Base-by-base conservation (phyloP, 768 basidiomycete genomes). In the Trichaptum fuscoviolaceum region DNA sequence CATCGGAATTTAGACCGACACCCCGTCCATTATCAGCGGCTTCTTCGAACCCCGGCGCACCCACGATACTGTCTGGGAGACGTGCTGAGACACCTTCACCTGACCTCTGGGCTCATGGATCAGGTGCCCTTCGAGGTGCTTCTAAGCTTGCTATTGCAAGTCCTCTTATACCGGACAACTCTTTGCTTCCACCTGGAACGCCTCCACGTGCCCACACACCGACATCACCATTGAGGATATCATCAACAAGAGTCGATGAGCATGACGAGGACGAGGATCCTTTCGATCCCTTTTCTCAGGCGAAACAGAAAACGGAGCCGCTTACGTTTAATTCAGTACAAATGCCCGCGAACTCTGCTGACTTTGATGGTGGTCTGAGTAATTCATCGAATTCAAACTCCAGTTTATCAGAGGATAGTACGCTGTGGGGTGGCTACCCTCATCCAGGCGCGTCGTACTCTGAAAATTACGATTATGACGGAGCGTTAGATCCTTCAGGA, bases 81-180 rank as follows among this genome's bases (percentile, higher is more conserved):
- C 82, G 92, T 58, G 85, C 86, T 9, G 91, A 93, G 67, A 93
- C 92, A 0, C 89, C 92, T n/a, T 92, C 92, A 7, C 92, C 92
- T 15, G 95, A 96, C 80, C 75, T 94, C 64, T 96, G 95, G 94
- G 86, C 92, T 1, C 92, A 92, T 74, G 69, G 70, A 58, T 78
- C 74, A 65, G 84, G 80, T 71, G 86, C 84, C 57, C 83, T 83
- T 35, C 83, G 91, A 67, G 86, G 87, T 0, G 85, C 88, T 0
- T 91, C 91, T 17, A 96, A 94, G 73, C 84, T 97, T 9, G 95
- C 95, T 36, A 95, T 96, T 67, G 95, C 95, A 8, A 91, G 93
- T 0, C 95, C 95, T 5, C 81, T 97, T 25, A 83, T 95, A 59
- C 90, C 92, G 61, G 92, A 93, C 68, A 85, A 84, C 66, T 79